Evolutionary conservation across 176 grass and related monocot species (phyloP), one percentile per base, ranked within the genome.

Genomic region (Eleusine indica): DNA sequence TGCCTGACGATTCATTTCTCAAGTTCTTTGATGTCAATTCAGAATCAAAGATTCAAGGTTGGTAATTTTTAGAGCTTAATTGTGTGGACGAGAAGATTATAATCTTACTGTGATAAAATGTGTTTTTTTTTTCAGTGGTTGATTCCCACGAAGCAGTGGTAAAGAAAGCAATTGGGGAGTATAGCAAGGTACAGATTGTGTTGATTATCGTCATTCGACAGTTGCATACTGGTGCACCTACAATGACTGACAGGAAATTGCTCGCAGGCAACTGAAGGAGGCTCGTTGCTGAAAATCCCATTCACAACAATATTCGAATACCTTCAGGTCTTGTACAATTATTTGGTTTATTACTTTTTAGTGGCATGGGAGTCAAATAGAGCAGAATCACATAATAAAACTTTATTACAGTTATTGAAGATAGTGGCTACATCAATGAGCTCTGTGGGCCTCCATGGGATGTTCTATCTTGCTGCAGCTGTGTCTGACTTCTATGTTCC

Each of bases 301-400:
- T 98, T 98, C 87, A 95, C 95, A 22, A 94, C 92, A 29, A 95
- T 98, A 74, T 98, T 98, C 80, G 95, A 98, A 74, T 98, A 98
- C 81, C 92, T 98, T 78, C 95, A 98, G 95, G 95, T 98, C 25
- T 73, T 78, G 19, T 67, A 73, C 38, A 39, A n/a, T 63, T 74
- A 39, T 18, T 54, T 77, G 52, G 16, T 84, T 73, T 18, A 18
- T 64, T 30, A 64, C 10, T 56, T 83, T 76, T 76, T n/a, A 84
- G 68, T 61, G 19, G 72, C 60, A 76, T 22, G 42, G 39, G 14
- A 49, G 5, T 64, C 9, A 65, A 12, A 56, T 22, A 54, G 19
- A 57, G 54, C 43, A 73, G 1, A 8, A 47, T 65, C 21, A 44
- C 54, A 74, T 30, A 7, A 11, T 56, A 68, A 30, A 73, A 57